phyloP scores from a whole-genome alignment of 306 rosid species.

The Lagenaria siceraria region DNA sequence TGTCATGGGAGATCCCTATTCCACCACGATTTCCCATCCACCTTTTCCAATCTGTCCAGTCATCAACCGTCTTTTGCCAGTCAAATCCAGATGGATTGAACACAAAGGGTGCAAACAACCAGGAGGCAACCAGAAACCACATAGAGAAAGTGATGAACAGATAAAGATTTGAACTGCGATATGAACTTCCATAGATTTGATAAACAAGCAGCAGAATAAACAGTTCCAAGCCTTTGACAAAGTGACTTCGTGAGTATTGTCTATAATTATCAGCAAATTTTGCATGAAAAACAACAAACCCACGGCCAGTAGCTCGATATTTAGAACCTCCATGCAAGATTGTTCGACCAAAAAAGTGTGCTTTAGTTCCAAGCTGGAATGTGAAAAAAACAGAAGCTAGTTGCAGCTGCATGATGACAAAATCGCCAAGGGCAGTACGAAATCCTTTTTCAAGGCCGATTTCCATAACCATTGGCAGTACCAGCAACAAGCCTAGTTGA shows the following conservation, averaged over 20 bases:
- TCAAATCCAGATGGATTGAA: slow-evolving; percentile 93
- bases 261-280: slow-evolving; percentile 88
- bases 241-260: slow-evolving; percentile 86
- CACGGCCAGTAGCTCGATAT: slow-evolving; percentile 87
- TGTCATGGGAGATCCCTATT: slow-evolving; percentile 66
- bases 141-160: slow-evolving; percentile 71
- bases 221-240: slow-evolving; percentile 88
- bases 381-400: slow-evolving; percentile 95
- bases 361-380: slow-evolving; percentile 93
- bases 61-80: slow-evolving; percentile 98
- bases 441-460: slow-evolving; percentile 96
- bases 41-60: slow-evolving; percentile 95
- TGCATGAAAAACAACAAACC: slow-evolving; percentile 91
- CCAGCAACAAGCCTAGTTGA: slow-evolving; percentile 76
- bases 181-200: slow-evolving; percentile 54
- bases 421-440: slow-evolving; percentile 84
- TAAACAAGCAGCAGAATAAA: slow-evolving; percentile 51
- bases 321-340: slow-evolving; percentile 96
- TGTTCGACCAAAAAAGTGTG: slow-evolving; percentile 87
- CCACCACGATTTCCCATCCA: slow-evolving; percentile 99
- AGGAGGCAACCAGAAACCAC: slow-evolving; percentile 88
- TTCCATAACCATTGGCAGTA: slow-evolving; percentile 97
- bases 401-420: slow-evolving; percentile 91
- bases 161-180: slow-evolving; percentile 54
- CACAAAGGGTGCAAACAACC: slow-evolving; percentile 96